A percentile compares a stretch with the other conserved stretches of the same genome.
phyloP scores from a whole-genome alignment of 768 basidiomycete genomes.

The Collybiopsis confluens region DNA sequence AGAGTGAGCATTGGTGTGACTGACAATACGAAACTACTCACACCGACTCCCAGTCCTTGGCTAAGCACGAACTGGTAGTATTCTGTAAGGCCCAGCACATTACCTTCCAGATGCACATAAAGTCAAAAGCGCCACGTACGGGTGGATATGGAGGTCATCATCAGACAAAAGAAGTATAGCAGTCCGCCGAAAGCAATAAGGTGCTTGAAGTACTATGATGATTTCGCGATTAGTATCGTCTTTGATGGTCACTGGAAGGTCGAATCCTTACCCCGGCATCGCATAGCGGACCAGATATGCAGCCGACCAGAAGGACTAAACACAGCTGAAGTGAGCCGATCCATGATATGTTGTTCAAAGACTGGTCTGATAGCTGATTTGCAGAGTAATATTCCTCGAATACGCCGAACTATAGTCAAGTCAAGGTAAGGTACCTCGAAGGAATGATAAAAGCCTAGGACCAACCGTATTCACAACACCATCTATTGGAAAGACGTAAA shows the following conservation, averaged over 20 bases:
- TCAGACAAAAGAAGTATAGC: constrained; percentile 14
- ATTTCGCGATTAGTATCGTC: no score
- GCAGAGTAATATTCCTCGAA: constrained; percentile 15
- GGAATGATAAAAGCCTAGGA: neutral
- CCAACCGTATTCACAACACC: constrained; percentile 15
- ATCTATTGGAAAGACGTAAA: neutral
- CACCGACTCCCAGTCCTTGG: constrained; percentile 27
- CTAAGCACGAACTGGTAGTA: constrained; percentile 29
- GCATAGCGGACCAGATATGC: constrained; percentile 13
- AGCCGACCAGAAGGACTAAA: constrained; percentile 14
- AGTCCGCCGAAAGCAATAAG: constrained; percentile 12
- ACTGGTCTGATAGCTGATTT: constrained; percentile 13
- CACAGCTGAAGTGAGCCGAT: constrained; percentile 20
- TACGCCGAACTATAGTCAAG: constrained; percentile 12
- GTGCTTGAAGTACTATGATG: constrained; percentile 11
- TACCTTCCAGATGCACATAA: constrained; percentile 15
- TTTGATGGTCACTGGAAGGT: neutral
- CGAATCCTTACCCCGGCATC: constrained; percentile 12
- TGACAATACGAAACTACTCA: constrained; percentile 9
- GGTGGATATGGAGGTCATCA: constrained; percentile 14
- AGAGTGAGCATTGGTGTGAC: no score
- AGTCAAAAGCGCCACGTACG: constrained; percentile 14
- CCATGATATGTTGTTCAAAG: constrained; percentile 17
- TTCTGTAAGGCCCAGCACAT: constrained; percentile 13
- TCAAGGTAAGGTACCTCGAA: neutral